Evolutionary conservation across 1,284 basidiomycete genomes (phyloP).

Genomic region (Boletus nobilissimus): DNA sequence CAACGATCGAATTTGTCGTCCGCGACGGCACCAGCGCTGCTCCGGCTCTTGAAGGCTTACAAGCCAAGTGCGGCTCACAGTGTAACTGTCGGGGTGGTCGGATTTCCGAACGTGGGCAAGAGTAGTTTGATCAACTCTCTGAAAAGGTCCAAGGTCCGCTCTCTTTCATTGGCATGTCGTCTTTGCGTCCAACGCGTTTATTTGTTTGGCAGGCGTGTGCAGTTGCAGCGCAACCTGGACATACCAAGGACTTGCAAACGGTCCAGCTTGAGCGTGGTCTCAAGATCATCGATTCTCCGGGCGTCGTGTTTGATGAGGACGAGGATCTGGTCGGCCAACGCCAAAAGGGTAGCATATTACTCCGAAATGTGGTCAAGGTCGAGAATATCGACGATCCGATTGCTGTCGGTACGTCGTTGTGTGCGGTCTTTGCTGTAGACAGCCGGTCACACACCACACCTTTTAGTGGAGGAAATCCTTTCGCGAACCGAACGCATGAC

Average conservation of each 20-base stretch:
- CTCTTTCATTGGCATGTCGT: conserved; percentile 32
- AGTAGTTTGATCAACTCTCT: conserved; percentile 95
- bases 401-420: conserved; percentile 72
- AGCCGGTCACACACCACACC: neutral
- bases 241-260: conserved; percentile 95
- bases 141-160: conserved; percentile 82
- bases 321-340: conserved; percentile 62
- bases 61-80: conserved; percentile 75
- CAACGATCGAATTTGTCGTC: conserved; percentile 86
- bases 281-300: conserved; percentile 94
- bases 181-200: conserved; percentile 47
- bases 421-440: neutral
- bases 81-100: conserved; percentile 93
- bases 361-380: conserved; percentile 94
- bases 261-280: conserved; percentile 93
- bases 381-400: conserved; percentile 94
- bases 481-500: conserved; percentile 72
- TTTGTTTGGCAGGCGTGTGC: conserved; percentile 75
- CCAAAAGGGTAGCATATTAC: conserved; percentile 74
- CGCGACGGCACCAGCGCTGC: conserved; percentile 80
- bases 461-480: conserved; percentile 85
- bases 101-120: conserved; percentile 98
- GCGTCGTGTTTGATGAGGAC: conserved; percentile 90
- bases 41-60: conserved; percentile 93
- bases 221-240: conserved; percentile 95